Conservation (phyloP, 2,329 filamentous ascomycete species). For the Allantophomopsis cytisporea region DNA sequence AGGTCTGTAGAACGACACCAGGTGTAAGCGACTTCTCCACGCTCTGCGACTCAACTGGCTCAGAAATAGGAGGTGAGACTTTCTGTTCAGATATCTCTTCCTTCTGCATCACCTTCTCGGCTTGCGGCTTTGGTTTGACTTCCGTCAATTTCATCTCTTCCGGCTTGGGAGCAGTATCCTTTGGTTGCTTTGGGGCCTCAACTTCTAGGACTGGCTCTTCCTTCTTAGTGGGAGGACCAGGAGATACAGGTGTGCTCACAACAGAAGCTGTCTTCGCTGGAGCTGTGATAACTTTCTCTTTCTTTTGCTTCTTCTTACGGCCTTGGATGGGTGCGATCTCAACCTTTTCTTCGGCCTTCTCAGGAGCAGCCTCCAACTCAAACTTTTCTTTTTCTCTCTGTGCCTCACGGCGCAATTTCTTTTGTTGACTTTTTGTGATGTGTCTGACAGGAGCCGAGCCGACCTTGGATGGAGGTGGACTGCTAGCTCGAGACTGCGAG, state of each 20-base stretch:
- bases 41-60: slow-evolving; percentile 12
- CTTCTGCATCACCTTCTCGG: slow-evolving; percentile 11
- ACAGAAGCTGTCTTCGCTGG: slow-evolving; percentile 13
- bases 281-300: slow-evolving; percentile 37
- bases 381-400: slow-evolving; percentile 47
- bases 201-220: slow-evolving; percentile 4
- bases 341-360: slow-evolving; percentile 23
- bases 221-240: slow-evolving; percentile 7
- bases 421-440: slow-evolving; percentile 67
- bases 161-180: slow-evolving; percentile 2
- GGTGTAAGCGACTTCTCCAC: slow-evolving; percentile 15
- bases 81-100: slow-evolving; percentile 5
- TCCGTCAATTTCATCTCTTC: not conserved
- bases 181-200: slow-evolving; percentile 4
- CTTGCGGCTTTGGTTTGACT: slow-evolving; percentile 7
- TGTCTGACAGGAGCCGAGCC: slow-evolving; percentile 54
- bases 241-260: slow-evolving; percentile 13
- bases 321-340: slow-evolving; percentile 59
- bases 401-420: slow-evolving; percentile 60
- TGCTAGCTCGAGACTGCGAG: slow-evolving; percentile 59
- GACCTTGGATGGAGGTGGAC: slow-evolving; percentile 52
- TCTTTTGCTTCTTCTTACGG: slow-evolving; percentile 78
- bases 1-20: slow-evolving; percentile 21
- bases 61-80: slow-evolving; percentile 8
- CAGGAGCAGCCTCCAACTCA: slow-evolving; percentile 39